phyloP scores from a whole-genome alignment of 169 alveolate species.

The Babesia bovis region DNA sequence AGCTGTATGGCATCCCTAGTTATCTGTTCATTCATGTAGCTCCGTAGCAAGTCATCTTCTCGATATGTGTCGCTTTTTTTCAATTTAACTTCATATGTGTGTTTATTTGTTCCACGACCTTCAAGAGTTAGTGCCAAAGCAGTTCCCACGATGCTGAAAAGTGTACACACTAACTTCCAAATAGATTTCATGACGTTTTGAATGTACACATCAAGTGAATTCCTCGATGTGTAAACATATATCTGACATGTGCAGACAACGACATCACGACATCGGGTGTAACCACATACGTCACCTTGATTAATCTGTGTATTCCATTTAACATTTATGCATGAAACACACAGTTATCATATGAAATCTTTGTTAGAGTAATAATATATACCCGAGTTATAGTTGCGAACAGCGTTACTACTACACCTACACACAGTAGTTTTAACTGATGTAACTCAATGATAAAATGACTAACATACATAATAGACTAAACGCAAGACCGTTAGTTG shows the following conservation, averaged over 20 bases:
- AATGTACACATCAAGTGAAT: constrained; percentile 4
- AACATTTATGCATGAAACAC: too few species aligned
- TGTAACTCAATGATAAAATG: too few species aligned
- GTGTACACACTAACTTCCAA: neutral
- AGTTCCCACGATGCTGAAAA: neutral
- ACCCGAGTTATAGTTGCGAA: too few species aligned
- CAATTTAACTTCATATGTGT: constrained; percentile 47
- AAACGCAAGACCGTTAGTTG: too few species aligned
- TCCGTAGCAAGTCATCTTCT: constrained; percentile 29
- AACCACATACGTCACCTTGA: neutral
- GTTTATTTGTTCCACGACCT: neutral
- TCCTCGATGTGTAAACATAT: neutral
- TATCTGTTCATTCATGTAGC: neutral
- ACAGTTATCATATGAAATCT: too few species aligned
- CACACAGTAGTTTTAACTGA: too few species aligned
- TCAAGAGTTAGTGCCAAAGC: constrained; percentile 24
- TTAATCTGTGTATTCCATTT: too few species aligned
- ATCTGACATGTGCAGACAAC: constrained; percentile 32
- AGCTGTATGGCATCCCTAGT: constrained; percentile 30
- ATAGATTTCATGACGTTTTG: neutral
- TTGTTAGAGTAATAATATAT: too few species aligned
- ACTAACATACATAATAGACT: too few species aligned
- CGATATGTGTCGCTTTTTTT: constrained; percentile 8
- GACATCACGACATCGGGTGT: constrained; percentile 26
- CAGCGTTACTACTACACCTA: too few species aligned